These are phyloP conservation scores for Lachnellula cervina DNA, from an alignment of 2,329 filamentous ascomycete genomes.

Conservation along the genomic window DNA sequence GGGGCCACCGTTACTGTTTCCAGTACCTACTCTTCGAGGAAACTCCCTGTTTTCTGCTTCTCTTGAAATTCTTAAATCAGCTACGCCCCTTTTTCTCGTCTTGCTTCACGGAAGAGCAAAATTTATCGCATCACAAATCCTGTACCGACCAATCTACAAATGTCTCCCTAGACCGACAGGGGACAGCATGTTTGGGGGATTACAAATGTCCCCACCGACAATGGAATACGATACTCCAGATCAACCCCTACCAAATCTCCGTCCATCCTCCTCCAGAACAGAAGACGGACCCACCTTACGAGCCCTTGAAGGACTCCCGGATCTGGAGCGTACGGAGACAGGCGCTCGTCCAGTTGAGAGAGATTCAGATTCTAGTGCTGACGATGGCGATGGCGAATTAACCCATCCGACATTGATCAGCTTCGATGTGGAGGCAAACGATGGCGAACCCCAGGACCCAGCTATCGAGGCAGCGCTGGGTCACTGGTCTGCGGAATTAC, in stretches of 20 bases:
- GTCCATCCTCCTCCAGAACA: neutral
- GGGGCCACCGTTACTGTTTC: constrained; percentile 22
- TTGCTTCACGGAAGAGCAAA: constrained; percentile 23
- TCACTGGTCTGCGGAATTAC: constrained; percentile 32
- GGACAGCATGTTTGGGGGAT: constrained; percentile 25
- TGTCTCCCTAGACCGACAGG: constrained; percentile 27
- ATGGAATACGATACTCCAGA: constrained; percentile 24
- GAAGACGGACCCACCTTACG: constrained; percentile 27
- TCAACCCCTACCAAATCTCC: constrained; percentile 2
- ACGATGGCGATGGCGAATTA: constrained; percentile 30
- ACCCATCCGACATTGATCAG: constrained; percentile 30
- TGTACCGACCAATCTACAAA: constrained; percentile 29
- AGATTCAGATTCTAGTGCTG: constrained; percentile 25
- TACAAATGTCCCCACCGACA: constrained; percentile 12
- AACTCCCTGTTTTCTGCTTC: constrained; percentile 9
- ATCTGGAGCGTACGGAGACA: constrained; percentile 14
- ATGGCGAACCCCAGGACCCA: constrained; percentile 9
- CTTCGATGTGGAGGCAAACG: constrained; percentile 32
- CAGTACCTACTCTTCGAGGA: neutral
- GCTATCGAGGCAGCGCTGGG: constrained; percentile 4
- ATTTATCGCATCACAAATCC: constrained; percentile 16
- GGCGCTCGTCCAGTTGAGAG: constrained; percentile 9
- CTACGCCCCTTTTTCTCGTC: constrained; percentile 25
- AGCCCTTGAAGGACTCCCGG: constrained; percentile 28
- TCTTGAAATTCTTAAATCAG: constrained; percentile 14